Evolutionary conservation across 2,329 filamentous ascomycete species (phyloP), one percentile per base, ranked within the genome.

Genomic region (Helotiales sp.): DNA sequence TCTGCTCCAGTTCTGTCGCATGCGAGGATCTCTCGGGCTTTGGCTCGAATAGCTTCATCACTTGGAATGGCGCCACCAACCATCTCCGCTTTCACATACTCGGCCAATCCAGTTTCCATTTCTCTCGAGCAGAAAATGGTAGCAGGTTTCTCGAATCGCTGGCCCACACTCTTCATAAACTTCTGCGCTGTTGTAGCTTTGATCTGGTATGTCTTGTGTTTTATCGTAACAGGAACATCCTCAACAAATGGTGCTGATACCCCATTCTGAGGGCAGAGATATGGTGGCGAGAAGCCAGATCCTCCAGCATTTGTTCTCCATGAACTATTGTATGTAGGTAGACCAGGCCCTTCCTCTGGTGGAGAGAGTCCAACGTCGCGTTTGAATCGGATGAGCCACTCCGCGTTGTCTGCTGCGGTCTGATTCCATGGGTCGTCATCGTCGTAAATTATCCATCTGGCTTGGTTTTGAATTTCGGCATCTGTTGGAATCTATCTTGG

Each of bases 391-490:
- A 79, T 76, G 12, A 87, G 75, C 84, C 84, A 87, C 69, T 87
- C 83, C 0, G 76, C 77, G 62, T 87, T 86, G 66, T 87, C 84
- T 29, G 83, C 83, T 0, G 82, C 81, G 0, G 84, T 87, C 63
- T 84, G 80, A 67, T 87, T 86, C 81, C 83, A 86, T 2, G 82
- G 81, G 64, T 86, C 84, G 56, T 86, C 84, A 78, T 85, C 82
- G 55, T 86, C 82, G 57, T 84, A 87, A 0, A 86, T 71, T 33
- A 86, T 78, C 81, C 82, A 86, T 17, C 84, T 78, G 2, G 84
- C 82, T 66, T 87, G 84, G 60, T 85, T 80, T 66, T 85, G 81
- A n/a, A 87, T 71, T 66, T 87, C 84, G n/a, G 81, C 77, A 61
- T 87, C 84, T 0, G 77, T 0, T 79, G 84, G n/a, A 81, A 72